These are phyloP conservation scores for Lachancea fermentati DNA, from an alignment of 805 yeast genomes.

Conservation along the genomic window DNA sequence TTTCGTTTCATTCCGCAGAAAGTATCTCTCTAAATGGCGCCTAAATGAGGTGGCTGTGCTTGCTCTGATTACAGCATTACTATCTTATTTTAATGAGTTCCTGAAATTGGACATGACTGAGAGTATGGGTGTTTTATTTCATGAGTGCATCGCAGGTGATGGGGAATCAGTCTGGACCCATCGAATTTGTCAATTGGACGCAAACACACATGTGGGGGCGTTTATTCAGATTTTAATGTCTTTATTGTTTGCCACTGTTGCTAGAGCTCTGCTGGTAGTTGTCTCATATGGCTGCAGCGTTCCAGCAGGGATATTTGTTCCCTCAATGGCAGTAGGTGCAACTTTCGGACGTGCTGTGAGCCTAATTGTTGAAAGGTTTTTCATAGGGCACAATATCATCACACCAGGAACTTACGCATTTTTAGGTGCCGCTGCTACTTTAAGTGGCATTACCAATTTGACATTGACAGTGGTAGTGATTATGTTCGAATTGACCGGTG, in stretches of 20 bases:
- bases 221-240: slow-evolving; percentile 41
- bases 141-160: slow-evolving; percentile 55
- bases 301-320: slow-evolving; percentile 97
- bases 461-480: slow-evolving; percentile 91
- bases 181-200: slow-evolving; percentile 36
- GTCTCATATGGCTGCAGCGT: slow-evolving; percentile 89
- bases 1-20: slow-evolving; percentile 72
- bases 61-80: slow-evolving; percentile 61
- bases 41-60: slow-evolving; percentile 66
- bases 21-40: slow-evolving; percentile 42
- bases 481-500: slow-evolving; percentile 96
- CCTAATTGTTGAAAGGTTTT: slow-evolving; percentile 49
- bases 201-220: slow-evolving; percentile 23
- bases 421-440: slow-evolving; percentile 91
- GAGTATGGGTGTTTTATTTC: slow-evolving; percentile 83
- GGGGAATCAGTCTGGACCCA: slow-evolving; percentile 37
- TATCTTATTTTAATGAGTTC: slow-evolving; percentile 81
- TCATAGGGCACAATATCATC: slow-evolving; percentile 50
- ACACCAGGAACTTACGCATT: slow-evolving; percentile 95
- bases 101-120: slow-evolving; percentile 90
- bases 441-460: slow-evolving; percentile 90
- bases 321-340: slow-evolving; percentile 96
- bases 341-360: slow-evolving; percentile 89
- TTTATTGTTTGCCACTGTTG: slow-evolving; percentile 60
- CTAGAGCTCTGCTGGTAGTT: slow-evolving; percentile 67